Conservation (phyloP, 805 yeast genomes). For the Komagataella mondaviorum region DNA sequence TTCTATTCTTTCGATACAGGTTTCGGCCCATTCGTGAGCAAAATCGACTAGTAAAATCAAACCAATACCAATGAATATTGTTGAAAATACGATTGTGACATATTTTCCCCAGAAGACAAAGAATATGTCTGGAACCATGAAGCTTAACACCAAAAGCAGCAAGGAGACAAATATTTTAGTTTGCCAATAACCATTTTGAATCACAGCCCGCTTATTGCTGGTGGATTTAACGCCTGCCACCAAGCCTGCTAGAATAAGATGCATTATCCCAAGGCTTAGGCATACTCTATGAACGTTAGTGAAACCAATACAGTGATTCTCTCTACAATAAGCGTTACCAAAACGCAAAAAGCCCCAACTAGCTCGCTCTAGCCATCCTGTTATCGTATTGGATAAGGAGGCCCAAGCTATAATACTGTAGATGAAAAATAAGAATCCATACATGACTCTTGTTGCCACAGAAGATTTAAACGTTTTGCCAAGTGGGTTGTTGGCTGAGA, state of each 20-base stretch:
- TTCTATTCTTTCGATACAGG: constrained; percentile 83
- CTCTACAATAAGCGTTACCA: constrained; percentile 48
- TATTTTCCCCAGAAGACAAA: constrained; percentile 87
- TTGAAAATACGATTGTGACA: constrained; percentile 73
- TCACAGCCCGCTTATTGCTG: constrained; percentile 58
- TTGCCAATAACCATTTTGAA: constrained; percentile 92
- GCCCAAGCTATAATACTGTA: constrained; percentile 87
- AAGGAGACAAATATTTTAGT: constrained; percentile 53
- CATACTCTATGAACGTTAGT: constrained; percentile 89
- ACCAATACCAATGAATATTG: constrained; percentile 80
- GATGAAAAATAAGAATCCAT: constrained; percentile 64
- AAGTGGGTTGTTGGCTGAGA: constrained; percentile 18
- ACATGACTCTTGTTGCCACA: constrained; percentile 73
- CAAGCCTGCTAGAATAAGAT: constrained; percentile 52
- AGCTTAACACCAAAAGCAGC: constrained; percentile 43
- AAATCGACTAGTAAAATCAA: constrained; percentile 84
- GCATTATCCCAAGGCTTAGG: constrained; percentile 75
- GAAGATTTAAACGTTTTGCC: constrained; percentile 45
- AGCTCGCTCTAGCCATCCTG: constrained; percentile 57
- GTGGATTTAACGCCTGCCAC: constrained; percentile 70
- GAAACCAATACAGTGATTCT: constrained; percentile 78
- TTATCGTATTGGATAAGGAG: constrained; percentile 73
- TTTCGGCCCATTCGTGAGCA: constrained; percentile 98
- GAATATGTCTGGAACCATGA: constrained; percentile 76
- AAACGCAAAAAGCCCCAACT: constrained; percentile 56